phyloP scores from a whole-genome alignment of 1,139 yeast species.

The Blastobotrys buckinghamii region DNA sequence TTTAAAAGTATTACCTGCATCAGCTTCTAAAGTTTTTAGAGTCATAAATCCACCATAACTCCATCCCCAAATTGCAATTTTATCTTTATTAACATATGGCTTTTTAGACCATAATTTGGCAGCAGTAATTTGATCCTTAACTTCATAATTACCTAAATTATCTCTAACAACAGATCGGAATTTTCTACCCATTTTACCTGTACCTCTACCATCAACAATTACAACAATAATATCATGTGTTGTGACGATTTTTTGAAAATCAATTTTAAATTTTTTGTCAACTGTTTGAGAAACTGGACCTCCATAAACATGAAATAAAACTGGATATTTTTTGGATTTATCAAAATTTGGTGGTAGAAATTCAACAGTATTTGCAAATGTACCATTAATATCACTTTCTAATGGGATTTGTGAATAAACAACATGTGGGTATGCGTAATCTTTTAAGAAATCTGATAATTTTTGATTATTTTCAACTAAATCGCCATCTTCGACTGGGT shows the following conservation, averaged over 20 bases:
- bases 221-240: slow-evolving; percentile 68
- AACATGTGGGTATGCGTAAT: slow-evolving; percentile 52
- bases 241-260: slow-evolving; percentile 68
- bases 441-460: slow-evolving; percentile 28
- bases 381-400: slow-evolving; percentile 33
- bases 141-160: slow-evolving; percentile 81
- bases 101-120: slow-evolving; percentile 54
- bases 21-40: slow-evolving; percentile 67
- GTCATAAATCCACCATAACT: slow-evolving; percentile 83
- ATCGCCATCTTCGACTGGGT: slow-evolving; percentile 31
- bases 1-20: slow-evolving; percentile 58
- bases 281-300: slow-evolving; percentile 91
- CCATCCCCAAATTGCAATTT: slow-evolving; percentile 96
- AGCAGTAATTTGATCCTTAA: slow-evolving; percentile 68
- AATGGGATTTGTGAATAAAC: slow-evolving; percentile 45
- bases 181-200: slow-evolving; percentile 83
- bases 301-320: slow-evolving; percentile 80
- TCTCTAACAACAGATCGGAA: slow-evolving; percentile 62
- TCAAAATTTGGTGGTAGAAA: slow-evolving; percentile 68
- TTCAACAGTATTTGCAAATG: slow-evolving; percentile 61
- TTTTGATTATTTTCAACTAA: slow-evolving; percentile 33
- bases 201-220: slow-evolving; percentile 90
- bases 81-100: slow-evolving; percentile 50
- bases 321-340: slow-evolving; percentile 52
- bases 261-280: slow-evolving; percentile 47